Evolutionary conservation across 148 eudicot species (phyloP), one percentile per base, ranked within the genome.

Genomic region (Camellia lanceoleosa): DNA sequence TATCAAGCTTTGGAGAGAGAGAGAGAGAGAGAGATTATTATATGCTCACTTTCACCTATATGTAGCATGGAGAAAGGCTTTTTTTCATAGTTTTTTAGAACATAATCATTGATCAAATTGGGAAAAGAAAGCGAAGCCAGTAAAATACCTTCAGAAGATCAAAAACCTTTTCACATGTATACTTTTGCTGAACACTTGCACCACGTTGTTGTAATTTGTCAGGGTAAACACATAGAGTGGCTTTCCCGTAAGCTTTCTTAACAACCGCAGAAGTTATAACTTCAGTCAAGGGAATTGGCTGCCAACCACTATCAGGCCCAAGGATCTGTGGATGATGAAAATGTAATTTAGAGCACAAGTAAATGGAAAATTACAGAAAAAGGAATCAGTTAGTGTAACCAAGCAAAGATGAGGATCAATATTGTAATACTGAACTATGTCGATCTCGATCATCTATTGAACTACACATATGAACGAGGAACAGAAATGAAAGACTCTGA

Each of bases 191-290:
- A 78, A 94, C 83, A 82, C 84, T 94, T 52, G 99, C 99, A 76
- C 99, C 97, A 9, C 98, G 92, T 73, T 97, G 98, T 81, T 97
- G 99, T 85, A 97, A 85, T 89, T 97, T 97, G 81, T 97, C 99
- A 60, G 99, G 99, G 82, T 97, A 98, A 76, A 97, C 98, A 77
- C 93, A 97, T 14, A 94, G 95, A 79, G 99, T 94, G 74, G 99
- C 99, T 85, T 94, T 97, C 80, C 99, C 87, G 87, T 97, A 97
- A 70, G 97, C 98, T 85, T 82, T 92, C 88, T 94, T 97, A 52
- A 90, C 97, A 52, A 98, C 98, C 65, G 90, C 94, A 82, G 96
- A 87, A 78, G 98, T 97, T 86, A 97, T 89, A 38, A 97, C 97
- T 72, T 94, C 97, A 74, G 99, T 94, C 65, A 97, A 83, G 46